Evolutionary conservation across 2,329 filamentous ascomycete species (phyloP).

Genomic region (Cordyceps militaris): DNA sequence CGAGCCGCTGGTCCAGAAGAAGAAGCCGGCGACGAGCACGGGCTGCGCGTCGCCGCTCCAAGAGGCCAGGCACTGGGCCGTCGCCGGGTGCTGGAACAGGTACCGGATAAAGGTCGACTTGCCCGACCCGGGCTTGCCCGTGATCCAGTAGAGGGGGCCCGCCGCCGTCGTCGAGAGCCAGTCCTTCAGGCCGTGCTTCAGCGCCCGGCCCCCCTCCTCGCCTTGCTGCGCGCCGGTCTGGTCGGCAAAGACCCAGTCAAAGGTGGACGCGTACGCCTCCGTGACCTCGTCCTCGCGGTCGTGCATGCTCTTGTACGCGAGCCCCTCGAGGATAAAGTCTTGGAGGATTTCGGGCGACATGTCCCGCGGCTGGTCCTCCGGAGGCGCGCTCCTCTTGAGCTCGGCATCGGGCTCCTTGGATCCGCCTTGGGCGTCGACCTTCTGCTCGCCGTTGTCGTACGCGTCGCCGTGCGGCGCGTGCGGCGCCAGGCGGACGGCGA

Average conservation of each 20-base stretch:
- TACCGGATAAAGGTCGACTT: conserved; percentile 40
- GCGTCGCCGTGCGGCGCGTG: not conserved
- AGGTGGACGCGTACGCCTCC: conserved; percentile 25
- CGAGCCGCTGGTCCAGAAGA: conserved; percentile 39
- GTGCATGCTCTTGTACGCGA: conserved; percentile 27
- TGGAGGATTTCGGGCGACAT: conserved; percentile 20
- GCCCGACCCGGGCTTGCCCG: conserved; percentile 37
- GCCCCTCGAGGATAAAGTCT: conserved; percentile 26
- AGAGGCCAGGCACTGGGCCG: conserved; percentile 13
- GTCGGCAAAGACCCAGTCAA: conserved; percentile 31
- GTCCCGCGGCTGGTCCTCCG: not conserved
- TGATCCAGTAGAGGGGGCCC: conserved; percentile 30
- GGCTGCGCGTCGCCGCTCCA: conserved; percentile 23
- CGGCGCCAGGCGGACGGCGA: not conserved
- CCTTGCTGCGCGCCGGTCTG: not conserved
- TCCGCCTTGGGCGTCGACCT: not conserved
- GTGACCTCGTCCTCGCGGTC: conserved; percentile 26
- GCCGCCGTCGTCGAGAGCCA: conserved; percentile 22
- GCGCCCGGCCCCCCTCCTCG: not conserved
- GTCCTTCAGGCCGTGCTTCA: conserved; percentile 17
- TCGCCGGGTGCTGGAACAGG: conserved; percentile 21
- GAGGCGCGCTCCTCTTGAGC: not conserved
- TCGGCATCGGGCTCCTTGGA: not conserved
- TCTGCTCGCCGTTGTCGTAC: conserved; percentile 1
- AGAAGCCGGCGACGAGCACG: conserved; percentile 32